Conservation (phyloP, 1,284 basidiomycete species). For the Austroboletus novae-zelandiae region DNA sequence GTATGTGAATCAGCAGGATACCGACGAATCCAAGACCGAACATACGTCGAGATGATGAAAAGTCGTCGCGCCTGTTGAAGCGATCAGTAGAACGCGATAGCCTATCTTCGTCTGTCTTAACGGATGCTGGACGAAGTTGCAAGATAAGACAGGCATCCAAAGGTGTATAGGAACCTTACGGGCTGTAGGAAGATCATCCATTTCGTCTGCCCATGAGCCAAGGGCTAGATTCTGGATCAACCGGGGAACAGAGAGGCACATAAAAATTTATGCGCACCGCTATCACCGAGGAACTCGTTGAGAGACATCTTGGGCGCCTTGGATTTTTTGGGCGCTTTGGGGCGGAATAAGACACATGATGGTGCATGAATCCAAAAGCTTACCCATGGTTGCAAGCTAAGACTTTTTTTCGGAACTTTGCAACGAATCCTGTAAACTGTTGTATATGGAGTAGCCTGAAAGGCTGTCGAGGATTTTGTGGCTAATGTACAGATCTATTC, state of each 20-base stretch:
- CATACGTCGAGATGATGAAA: slow-evolving; percentile 58
- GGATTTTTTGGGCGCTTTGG: slow-evolving; percentile 68
- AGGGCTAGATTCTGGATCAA: slow-evolving; percentile 47
- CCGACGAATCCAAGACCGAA: slow-evolving; percentile 11
- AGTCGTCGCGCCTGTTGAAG: slow-evolving; percentile 61
- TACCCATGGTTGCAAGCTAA: slow-evolving; percentile 26
- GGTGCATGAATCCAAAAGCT: neutral
- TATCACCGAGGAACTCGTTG: slow-evolving; percentile 86
- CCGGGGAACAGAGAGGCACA: slow-evolving; percentile 7
- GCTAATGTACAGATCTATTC: slow-evolving; percentile 24
- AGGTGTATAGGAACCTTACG: slow-evolving; percentile 55
- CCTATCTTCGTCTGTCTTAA: slow-evolving; percentile 55
- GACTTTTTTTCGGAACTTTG: slow-evolving; percentile 16
- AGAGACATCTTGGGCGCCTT: slow-evolving; percentile 89
- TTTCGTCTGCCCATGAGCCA: slow-evolving; percentile 97
- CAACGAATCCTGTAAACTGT: slow-evolving; percentile 5
- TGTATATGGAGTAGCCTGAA: slow-evolving; percentile 8
- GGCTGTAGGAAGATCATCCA: slow-evolving; percentile 85
- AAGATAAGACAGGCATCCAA: slow-evolving; percentile 17
- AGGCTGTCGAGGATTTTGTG: slow-evolving; percentile 18
- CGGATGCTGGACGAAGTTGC: slow-evolving; percentile 48
- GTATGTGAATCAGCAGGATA: slow-evolving; percentile 11
- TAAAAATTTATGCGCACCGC: slow-evolving; percentile 48
- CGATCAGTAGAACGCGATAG: slow-evolving; percentile 48
- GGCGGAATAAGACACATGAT: slow-evolving; percentile 16